Evolutionary conservation across 2,329 filamentous ascomycete species (phyloP).

Genomic region (Leptographium radiaticola): DNA sequence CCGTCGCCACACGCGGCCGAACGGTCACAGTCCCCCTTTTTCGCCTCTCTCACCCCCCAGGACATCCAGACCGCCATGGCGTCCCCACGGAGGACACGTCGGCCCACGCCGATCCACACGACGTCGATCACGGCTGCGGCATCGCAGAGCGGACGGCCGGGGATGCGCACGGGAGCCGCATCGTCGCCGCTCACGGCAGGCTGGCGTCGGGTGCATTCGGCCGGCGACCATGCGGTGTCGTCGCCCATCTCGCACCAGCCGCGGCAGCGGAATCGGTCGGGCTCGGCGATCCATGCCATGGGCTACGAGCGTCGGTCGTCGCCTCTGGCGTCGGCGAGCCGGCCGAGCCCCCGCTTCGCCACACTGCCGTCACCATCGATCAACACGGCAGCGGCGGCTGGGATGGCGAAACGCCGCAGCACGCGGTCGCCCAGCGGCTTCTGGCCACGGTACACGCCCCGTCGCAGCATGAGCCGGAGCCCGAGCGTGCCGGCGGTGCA

Average conservation of each 20-base stretch:
- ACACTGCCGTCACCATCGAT: constrained; percentile 18
- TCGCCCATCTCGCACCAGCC: not conserved
- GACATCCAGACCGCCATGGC: not conserved
- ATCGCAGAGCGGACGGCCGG: constrained; percentile 11
- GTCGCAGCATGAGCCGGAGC: constrained; percentile 31
- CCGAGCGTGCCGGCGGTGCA: constrained; percentile 26
- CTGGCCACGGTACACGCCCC: constrained; percentile 37
- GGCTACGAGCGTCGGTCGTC: constrained; percentile 24
- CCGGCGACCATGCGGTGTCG: constrained; percentile 16
- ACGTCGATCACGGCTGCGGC: constrained; percentile 31
- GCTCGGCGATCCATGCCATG: constrained; percentile 10
- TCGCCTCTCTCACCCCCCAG: not conserved
- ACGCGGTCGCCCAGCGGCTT: constrained; percentile 40
- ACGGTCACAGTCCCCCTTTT: constrained; percentile 10
- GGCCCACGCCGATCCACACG: constrained; percentile 37
- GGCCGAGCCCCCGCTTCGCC: constrained; percentile 18
- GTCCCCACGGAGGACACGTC: constrained; percentile 16
- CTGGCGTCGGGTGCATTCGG: constrained; percentile 33
- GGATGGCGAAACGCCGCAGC: constrained; percentile 24
- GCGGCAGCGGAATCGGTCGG: not conserved
- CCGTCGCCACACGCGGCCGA: constrained; percentile 17
- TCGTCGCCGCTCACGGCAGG: constrained; percentile 20
- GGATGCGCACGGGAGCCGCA: constrained; percentile 16
- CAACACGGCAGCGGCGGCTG: constrained; percentile 19
- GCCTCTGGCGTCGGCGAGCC: constrained; percentile 18